Conservation (phyloP, 768 basidiomycete species). For the Suillus placidus region DNA sequence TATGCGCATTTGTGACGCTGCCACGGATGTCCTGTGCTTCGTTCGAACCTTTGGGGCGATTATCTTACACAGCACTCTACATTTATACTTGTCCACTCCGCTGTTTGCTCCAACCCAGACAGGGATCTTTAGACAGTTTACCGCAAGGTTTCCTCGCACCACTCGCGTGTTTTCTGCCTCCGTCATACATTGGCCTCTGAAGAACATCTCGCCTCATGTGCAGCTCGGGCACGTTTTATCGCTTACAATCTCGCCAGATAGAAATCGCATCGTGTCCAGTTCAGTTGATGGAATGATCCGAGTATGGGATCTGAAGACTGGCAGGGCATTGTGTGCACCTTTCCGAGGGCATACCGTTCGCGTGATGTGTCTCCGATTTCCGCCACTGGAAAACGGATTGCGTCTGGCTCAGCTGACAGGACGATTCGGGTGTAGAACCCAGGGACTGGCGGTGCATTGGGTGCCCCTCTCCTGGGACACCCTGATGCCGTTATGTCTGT, state of each 20-base stretch:
- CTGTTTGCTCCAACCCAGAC: neutral
- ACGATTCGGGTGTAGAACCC: slow-evolving; percentile 26
- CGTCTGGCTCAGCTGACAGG: neutral
- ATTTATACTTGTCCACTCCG: neutral
- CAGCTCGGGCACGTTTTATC: slow-evolving; percentile 15
- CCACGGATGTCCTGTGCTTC: too few relatives aligned
- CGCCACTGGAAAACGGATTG: neutral
- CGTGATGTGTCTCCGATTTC: slow-evolving; percentile 6
- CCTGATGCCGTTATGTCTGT: neutral
- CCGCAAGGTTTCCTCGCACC: neutral
- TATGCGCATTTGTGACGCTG: too few relatives aligned
- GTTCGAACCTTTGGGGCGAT: too few relatives aligned
- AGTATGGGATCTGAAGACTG: neutral
- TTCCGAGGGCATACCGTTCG: neutral
- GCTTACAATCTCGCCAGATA: neutral
- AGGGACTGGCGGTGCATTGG: slow-evolving; percentile 9
- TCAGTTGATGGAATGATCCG: neutral
- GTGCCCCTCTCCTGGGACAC: slow-evolving; percentile 15
- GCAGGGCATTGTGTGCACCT: neutral
- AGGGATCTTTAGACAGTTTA: neutral
- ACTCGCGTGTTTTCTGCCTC: neutral
- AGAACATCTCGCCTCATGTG: neutral
- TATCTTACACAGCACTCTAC: too few relatives aligned
- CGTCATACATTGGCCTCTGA: neutral
- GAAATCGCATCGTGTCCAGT: neutral